Base-by-base conservation (phyloP, 345 rosid species). In the Isatis tinctoria region DNA sequence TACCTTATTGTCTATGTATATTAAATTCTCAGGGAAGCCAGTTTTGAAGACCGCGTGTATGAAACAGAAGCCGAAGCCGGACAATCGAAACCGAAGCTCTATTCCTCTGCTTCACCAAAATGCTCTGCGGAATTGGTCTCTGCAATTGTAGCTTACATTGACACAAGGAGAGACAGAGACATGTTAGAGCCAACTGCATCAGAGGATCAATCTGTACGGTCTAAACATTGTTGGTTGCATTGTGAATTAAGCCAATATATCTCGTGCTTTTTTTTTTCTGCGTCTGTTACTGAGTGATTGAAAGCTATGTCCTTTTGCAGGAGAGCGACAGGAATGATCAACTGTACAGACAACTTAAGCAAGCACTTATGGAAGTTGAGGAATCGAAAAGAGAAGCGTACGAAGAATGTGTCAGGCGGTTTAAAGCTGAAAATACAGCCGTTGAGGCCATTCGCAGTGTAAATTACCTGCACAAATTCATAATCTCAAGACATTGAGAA, bases 381-480 rank as follows among this genome's bases (percentile, higher is more conserved):
- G 79, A 80, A 51, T 67, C 63, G 14, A 87, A 80, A 70, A 70
- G 64, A 75, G 82, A 87, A 74, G 81, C 84, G 1, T 80, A 56
- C 27, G 85, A 87, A 73, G 83, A 84, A 83, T 78, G 81, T 30
- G 74, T 62, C 32, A 82, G 75, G 75, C 83, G 84, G 13, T 60
- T 59, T 37, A 82, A 78, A 80, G 84, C 87, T 74, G 83, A 83
- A 76, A 84, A 69, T 65, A 67, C 72, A 9, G 79, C 78, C 8
- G 62, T 78, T 43, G 78, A 80, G 26, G 84, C 83, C 53, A 63
- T 75, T 47, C 78, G 80, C 71, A 71, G 69, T 69, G 90, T 86
- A 83, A 73, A n/a, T 49, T 27, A 30, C 33, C 35, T 53, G 58
- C 62, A 74, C 40, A 30, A 36, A 44, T 45, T 35, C 30, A 37